Evolutionary conservation across 768 basidiomycete genomes (phyloP), one percentile per base, ranked within the genome.

Genomic region (Cubamyces sp.): DNA sequence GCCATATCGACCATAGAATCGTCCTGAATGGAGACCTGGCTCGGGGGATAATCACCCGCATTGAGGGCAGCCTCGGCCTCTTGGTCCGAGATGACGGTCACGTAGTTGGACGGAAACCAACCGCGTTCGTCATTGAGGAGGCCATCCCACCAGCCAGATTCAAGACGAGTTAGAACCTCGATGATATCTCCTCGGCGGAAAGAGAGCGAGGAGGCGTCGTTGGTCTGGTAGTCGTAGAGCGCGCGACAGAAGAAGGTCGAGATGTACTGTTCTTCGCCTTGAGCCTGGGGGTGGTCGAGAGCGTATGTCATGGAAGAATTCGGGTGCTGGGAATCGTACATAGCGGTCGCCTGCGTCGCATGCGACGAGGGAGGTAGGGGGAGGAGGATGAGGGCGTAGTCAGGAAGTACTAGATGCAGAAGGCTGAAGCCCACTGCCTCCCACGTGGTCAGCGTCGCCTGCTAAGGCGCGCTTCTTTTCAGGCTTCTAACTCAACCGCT

Each of bases 131-230:
- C 91, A 50, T 87, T 86, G 21, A 97, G 81, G 61, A 97, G 78
- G 5, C 96, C 96, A 74, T 99, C 96, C 97, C 96, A 98, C 96
- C 96, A 99, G 16, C 96, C 96, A 5, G 92, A 92, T 40, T 92
- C 91, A 57, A 98, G 86, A 68, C 88, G 89, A 12, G 90, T 92
- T 55, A 96, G 82, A 62, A 98, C 94, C 74, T 98, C 94, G 66
- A 99, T 97, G 67, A 98, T 83, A 71, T 98, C 95, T 65, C 88
- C 90, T 67, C 84, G 86, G 64, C 74, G 80, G 74, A 99, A 98
- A 16, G 92, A 92, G 46, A 99, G 84, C 0, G 96, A 91, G 2
- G 94, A 94, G 46, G 85, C 80, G 68, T 98, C 95, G 69, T 89
- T 80, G n/a, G 92, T 88, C 67, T 87, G 82, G 74, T 95, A 96